Base-by-base conservation (phyloP, 768 basidiomycete genomes). In the Rhizopogon sp. region DNA sequence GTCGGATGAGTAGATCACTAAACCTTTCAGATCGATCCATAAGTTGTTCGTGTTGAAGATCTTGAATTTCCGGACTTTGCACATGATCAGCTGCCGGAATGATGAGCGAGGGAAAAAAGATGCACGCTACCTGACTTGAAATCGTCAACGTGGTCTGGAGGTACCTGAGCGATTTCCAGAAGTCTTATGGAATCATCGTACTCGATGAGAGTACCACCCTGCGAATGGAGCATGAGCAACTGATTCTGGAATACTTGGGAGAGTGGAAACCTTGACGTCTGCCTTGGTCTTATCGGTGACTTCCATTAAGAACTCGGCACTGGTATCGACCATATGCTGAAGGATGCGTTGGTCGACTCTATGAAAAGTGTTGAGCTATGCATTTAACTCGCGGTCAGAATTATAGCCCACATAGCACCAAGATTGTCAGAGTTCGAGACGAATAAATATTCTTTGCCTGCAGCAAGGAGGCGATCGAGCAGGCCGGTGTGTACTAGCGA, bases 251-350 rank as follows among this genome's bases (percentile, higher is more conserved):
- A 52, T 25, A 20, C 17, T 13, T 33, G 16, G 7, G 17, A 33
- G 40, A 46, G n/a, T 11, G n/a, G 20, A 6, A 37, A 75, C 76
- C 69, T 81, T 79, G 60, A 79, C 72, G 65, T 87, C 93, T 49
- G 88, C 92, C 80, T 96, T 94, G 65, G 93, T 95, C 82, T 95
- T 96, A 78, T 95, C 91, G 10, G 94, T 97, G 58, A 96, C 88
- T 72, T 96, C 91, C 91, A 93, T 93, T 69, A 93, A 71, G 75
- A 93, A 94, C 71, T 96, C 93, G 29, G 88, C 82, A 58, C 84
- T 73, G 10, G 81, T 79, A 64, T 90, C 82, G 60, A 90, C 80
- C 88, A 96, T 93, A 69, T 93, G 86, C 66, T 88, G 83, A 55
- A 92, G 75, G 66, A 96, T 95, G 61, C 79, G 82, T 67, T 87